These are phyloP conservation scores for Ascochyta koolunga DNA, from an alignment of 2,329 filamentous ascomycete genomes.

Conservation along the genomic window DNA sequence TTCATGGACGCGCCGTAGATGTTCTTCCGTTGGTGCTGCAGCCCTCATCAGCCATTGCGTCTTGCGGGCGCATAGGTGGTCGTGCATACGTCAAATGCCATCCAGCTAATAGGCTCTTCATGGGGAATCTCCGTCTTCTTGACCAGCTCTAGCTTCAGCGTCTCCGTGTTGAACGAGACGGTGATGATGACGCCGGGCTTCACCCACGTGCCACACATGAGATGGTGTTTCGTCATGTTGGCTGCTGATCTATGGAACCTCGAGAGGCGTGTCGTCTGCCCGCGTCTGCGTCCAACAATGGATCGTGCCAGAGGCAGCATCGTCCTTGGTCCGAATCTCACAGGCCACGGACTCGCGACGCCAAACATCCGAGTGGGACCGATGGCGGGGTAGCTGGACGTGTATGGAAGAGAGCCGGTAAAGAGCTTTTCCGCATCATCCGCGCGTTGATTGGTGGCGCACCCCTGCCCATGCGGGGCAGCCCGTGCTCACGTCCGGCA, in stretches of 20 bases:
- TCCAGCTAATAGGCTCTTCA: conserved; percentile 91
- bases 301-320: conserved; percentile 14
- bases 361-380: conserved; percentile 18
- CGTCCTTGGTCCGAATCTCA: background rate
- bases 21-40: conserved; percentile 77
- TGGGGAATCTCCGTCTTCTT: conserved; percentile 81
- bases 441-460: conserved; percentile 63
- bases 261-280: background rate
- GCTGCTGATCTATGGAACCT: conserved; percentile 5
- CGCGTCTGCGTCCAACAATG: conserved; percentile 5
- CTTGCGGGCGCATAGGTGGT: background rate
- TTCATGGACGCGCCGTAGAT: conserved; percentile 93
- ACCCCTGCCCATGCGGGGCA: conserved; percentile 28
- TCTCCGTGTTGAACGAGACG: conserved; percentile 84
- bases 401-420: conserved; percentile 28
- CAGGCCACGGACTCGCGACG: conserved; percentile 12
- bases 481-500: conserved; percentile 26
- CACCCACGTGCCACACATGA: conserved; percentile 93
- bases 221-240: conserved; percentile 76
- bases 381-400: conserved; percentile 31
- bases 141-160: conserved; percentile 73
- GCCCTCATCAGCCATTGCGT: conserved; percentile 20
- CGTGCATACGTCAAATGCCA: conserved; percentile 78
- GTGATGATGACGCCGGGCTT: conserved; percentile 90
- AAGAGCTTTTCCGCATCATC: conserved; percentile 32